These are phyloP conservation scores for Fusarium sarcochroum DNA, from an alignment of 2,329 filamentous ascomycete genomes.

Conservation along the genomic window DNA sequence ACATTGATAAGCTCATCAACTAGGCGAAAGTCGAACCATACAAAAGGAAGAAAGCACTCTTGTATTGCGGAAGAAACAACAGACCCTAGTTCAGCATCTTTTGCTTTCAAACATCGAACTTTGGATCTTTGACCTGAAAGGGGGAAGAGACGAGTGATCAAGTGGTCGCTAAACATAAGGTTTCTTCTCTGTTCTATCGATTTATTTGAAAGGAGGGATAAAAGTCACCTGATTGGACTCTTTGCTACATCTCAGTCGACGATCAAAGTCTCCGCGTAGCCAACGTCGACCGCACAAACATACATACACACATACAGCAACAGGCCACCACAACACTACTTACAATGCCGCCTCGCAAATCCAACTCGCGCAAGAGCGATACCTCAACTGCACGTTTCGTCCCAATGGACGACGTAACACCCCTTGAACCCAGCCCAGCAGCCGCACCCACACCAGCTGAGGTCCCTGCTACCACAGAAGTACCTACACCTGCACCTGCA, in stretches of 20 bases:
- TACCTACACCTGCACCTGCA: constrained; percentile 29
- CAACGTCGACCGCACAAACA: neutral
- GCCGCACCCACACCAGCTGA: constrained; percentile 28
- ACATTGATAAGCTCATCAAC: neutral
- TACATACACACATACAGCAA: constrained; percentile 1
- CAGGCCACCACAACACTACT: constrained; percentile 23
- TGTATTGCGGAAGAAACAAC: neutral
- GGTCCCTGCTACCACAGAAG: constrained; percentile 37
- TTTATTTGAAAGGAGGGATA: neutral
- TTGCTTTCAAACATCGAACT: neutral
- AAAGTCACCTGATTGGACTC: neutral
- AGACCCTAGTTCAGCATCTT: neutral
- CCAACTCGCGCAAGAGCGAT: constrained; percentile 63
- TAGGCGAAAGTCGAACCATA: neutral
- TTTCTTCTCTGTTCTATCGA: neutral
- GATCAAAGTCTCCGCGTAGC: neutral
- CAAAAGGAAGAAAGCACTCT: neutral
- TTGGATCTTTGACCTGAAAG: constrained; percentile 9
- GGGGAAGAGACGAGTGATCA: constrained; percentile 27
- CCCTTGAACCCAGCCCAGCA: constrained; percentile 36
- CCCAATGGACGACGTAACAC: constrained; percentile 58
- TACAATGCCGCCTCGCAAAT: constrained; percentile 70
- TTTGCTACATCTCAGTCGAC: neutral
- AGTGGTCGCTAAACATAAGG: constrained; percentile 33
- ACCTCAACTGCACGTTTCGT: constrained; percentile 62